Percentiles rank a stretch among this genome's conserved stretches.
Evolutionary conservation across 2,329 filamentous ascomycete genomes (phyloP).

Genomic region (Epichloe coenophiala): DNA sequence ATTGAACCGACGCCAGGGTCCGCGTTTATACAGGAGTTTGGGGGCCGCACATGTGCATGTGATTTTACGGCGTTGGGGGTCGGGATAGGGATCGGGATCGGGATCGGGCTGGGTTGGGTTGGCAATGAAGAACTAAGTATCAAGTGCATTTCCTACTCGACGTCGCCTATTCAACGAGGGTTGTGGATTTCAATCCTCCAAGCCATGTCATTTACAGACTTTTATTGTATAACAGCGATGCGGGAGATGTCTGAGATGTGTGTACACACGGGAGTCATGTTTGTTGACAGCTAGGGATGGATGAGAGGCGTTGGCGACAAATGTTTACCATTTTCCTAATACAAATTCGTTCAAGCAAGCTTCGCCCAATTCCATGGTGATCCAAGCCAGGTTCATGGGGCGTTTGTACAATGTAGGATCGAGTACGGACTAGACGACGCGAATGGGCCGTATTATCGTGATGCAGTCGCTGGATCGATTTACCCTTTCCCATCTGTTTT

Average conservation of each 20-base stretch:
- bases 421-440: too few species aligned
- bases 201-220: not conserved
- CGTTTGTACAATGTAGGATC: too few species aligned
- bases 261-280: not conserved
- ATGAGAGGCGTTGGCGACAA: not conserved
- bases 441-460: too few species aligned
- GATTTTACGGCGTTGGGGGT: not conserved
- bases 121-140: too few species aligned
- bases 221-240: not conserved
- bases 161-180: not conserved
- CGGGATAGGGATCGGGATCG: too few species aligned
- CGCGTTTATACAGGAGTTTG: not conserved
- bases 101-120: too few species aligned
- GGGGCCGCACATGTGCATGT: not conserved
- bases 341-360: not conserved
- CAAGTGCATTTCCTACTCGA: too few species aligned
- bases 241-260: not conserved
- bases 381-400: too few species aligned
- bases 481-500: too few species aligned
- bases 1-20: not conserved
- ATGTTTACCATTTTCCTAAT: not conserved
- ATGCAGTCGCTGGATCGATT: too few species aligned
- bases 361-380: too few species aligned
- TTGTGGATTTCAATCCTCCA: too few species aligned
- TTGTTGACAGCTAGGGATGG: not conserved